Percentiles rank a stretch among this genome's conserved stretches.
Conservation (phyloP, 163 green algal genomes). For the Scenedesmus sp. region DNA sequence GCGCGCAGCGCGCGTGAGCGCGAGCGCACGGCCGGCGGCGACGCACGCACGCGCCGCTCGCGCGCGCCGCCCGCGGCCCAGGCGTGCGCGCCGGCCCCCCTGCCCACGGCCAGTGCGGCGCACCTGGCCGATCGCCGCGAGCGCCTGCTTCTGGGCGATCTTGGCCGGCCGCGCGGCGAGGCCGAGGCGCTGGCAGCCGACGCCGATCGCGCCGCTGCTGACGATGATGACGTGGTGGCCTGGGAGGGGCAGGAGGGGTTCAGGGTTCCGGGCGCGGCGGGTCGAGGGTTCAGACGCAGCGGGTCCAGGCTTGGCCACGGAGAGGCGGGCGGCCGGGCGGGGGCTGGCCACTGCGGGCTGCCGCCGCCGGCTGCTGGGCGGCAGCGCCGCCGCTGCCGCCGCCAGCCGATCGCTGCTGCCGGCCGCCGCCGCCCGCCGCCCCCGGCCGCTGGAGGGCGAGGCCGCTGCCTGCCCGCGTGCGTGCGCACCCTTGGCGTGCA, state of each 20-base stretch:
- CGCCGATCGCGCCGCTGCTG: conserved; percentile 87
- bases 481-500: conserved; percentile 54
- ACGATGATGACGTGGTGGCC: conserved; percentile 90
- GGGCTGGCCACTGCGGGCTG: too few species aligned
- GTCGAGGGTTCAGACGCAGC: too few species aligned
- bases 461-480: background rate
- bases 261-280: too few species aligned
- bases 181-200: conserved; percentile 83
- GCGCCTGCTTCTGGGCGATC: conserved; percentile 87
- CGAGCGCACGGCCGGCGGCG: too few species aligned
- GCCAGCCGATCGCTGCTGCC: background rate
- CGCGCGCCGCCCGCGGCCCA: too few species aligned
- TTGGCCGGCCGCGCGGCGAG: conserved; percentile 67
- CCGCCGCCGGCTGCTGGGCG: background rate
- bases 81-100: too few species aligned
- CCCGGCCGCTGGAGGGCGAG: background rate
- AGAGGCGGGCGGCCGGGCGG: too few species aligned
- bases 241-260: conserved; percentile 11
- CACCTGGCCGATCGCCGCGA: conserved; percentile 91
- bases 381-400: background rate
- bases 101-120: too few species aligned
- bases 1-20: too few species aligned
- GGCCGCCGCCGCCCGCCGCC: background rate
- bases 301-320: too few species aligned
- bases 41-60: too few species aligned